Evolutionary conservation across 176 grass and related monocot genomes (phyloP).

Genomic region (Oryza rufipogon): DNA sequence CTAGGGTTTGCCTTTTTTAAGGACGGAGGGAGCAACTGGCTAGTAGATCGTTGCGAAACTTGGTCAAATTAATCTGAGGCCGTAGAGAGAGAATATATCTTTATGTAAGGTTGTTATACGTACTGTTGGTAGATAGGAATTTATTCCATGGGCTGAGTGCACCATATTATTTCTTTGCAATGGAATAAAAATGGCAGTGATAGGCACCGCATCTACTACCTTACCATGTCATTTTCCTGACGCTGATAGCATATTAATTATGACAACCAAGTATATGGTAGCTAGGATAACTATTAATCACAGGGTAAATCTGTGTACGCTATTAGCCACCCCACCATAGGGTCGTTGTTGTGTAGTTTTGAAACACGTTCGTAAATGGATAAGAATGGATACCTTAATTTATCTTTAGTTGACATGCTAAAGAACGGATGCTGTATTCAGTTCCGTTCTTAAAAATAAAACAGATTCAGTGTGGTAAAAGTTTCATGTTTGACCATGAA

Average conservation of each 20-base stretch:
- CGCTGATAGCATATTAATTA: not conserved
- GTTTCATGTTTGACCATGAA: too few relatives aligned
- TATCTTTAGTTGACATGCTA: too few relatives aligned
- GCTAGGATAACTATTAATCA: too few relatives aligned
- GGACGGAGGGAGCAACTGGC: too few relatives aligned
- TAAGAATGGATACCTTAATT: too few relatives aligned
- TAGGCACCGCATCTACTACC: not conserved
- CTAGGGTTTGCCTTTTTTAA: too few relatives aligned
- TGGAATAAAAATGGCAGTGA: not conserved
- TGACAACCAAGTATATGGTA: too few relatives aligned
- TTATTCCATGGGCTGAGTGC: not conserved
- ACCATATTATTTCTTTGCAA: not conserved
- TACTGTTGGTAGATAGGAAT: not conserved
- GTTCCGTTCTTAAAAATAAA: not conserved
- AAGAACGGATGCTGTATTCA: not conserved
- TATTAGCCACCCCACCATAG: not conserved
- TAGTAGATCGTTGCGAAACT: not conserved
- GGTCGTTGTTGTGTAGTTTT: not conserved
- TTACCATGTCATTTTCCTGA: not conserved
- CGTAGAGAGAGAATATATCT: too few relatives aligned
- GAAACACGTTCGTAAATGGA: not conserved
- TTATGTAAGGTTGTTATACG: not conserved
- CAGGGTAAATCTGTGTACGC: too few relatives aligned
- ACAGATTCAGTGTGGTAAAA: too few relatives aligned
- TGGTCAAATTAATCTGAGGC: too few relatives aligned